phyloP scores from a whole-genome alignment of 2,329 filamentous ascomycete species.

The Colletotrichum sp. region DNA sequence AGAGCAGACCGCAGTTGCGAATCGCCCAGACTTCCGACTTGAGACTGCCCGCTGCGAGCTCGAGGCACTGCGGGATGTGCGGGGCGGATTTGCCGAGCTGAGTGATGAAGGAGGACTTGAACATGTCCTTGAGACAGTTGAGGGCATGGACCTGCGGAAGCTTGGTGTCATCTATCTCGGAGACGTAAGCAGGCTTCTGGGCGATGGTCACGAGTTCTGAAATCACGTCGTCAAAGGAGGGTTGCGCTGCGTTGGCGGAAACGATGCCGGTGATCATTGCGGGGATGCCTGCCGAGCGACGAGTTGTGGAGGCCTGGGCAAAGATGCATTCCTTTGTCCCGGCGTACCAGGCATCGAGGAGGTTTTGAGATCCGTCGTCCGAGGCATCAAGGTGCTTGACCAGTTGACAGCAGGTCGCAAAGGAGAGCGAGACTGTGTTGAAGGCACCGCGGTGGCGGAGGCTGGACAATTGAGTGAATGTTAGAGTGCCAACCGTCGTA shows the following conservation, averaged over 20 bases:
- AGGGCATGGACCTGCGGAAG: constrained; percentile 93
- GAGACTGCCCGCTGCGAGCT: constrained; percentile 80
- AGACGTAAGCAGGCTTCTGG: constrained; percentile 53
- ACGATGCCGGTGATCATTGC: constrained; percentile 85
- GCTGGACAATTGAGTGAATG: constrained; percentile 82
- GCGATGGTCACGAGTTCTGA: constrained; percentile 65
- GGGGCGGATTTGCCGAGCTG: constrained; percentile 75
- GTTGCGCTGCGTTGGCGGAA: constrained; percentile 63
- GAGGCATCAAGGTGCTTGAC: constrained; percentile 50
- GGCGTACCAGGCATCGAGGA: constrained; percentile 76
- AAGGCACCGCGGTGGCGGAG: constrained; percentile 92
- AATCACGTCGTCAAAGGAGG: constrained; percentile 71
- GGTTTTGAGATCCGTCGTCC: constrained; percentile 35
- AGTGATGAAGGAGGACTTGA: constrained; percentile 80
- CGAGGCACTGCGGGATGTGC: constrained; percentile 75
- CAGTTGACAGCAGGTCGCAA: constrained; percentile 77
- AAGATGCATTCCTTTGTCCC: constrained; percentile 73
- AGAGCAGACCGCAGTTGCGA: constrained; percentile 88
- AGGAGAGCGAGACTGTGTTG: constrained; percentile 89
- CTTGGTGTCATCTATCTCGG: constrained; percentile 66
- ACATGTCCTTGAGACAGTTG: constrained; percentile 92
- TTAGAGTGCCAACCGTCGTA: constrained; percentile 70
- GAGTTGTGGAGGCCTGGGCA: constrained; percentile 80
- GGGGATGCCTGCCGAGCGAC: constrained; percentile 90
- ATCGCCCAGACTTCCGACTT: constrained; percentile 90